phyloP scores from a whole-genome alignment of 2,329 filamentous ascomycete species.

The Blastomyces percursus region DNA sequence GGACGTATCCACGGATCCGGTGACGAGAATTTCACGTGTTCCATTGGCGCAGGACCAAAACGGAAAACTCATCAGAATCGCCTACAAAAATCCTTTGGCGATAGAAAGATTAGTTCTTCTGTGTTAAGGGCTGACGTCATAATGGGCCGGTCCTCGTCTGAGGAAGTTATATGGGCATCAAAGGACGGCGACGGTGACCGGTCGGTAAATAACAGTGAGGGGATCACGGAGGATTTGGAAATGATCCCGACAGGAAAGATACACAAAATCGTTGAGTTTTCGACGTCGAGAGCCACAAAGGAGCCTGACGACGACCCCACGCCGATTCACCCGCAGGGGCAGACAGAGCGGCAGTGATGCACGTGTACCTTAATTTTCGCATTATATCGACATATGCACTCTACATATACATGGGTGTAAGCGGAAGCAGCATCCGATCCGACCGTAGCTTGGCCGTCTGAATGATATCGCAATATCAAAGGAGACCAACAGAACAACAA shows the following conservation, averaged over 20 bases:
- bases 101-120: not conserved
- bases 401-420: not conserved
- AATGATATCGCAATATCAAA: not conserved
- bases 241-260: not conserved
- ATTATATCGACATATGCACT: not conserved
- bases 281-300: not conserved
- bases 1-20: not conserved
- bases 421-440: not conserved
- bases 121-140: not conserved
- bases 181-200: not conserved
- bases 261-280: constrained; percentile 1
- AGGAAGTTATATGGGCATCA: not conserved
- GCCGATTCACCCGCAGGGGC: not conserved
- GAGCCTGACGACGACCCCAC: not conserved
- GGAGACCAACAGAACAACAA: not conserved
- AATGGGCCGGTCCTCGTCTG: not conserved
- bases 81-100: not conserved
- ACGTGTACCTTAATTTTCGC: not conserved
- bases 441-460: not conserved
- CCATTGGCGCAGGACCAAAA: not conserved
- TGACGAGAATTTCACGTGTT: not conserved
- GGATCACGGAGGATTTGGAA: not conserved
- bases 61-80: not conserved
- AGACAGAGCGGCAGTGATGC: not conserved
- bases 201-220: not conserved